Evolutionary conservation across 2,329 filamentous ascomycete species (phyloP), one percentile per base, ranked within the genome.

Genomic region (Endoconidiophora polonica): DNA sequence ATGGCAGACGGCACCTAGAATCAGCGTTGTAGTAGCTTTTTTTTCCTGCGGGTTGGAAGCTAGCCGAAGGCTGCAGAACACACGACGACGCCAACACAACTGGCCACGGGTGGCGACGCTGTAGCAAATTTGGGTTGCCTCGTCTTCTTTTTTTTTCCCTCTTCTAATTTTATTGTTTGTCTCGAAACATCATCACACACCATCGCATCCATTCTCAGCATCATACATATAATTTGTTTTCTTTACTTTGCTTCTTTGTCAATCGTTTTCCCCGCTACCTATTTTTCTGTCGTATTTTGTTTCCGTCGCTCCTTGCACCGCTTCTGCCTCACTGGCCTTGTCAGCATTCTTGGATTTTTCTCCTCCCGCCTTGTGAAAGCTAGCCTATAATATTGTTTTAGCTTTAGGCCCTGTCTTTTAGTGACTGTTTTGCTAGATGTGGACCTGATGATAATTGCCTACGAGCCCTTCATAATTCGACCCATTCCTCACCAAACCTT

Each of bases 61-160:
- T 29, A 5, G 9, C 39, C 37, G 48, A 49, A 49, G 29, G 20
- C 41, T 39, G 16, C 41, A 49, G 48, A 49, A 49, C 24, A 33
- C 18, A 16, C 12, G 44, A 7, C 44, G 12, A 22, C 38, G 18
- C 10, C 36, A 37, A 23, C 29, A 22, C 18, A 46, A 45, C 14
- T 45, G 18, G 12, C 4, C 29, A 33, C 29, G 2, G 12, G 29
- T 33, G 29, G 29, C 9, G 12, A 33, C 29, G 29, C 29, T 33
- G 12, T 33, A 33, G 29, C 29, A 33, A 10, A 33, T 10, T 22
- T 23, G 26, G 14, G 20, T 24, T 38, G 36, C 18, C 33, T 38
- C 9, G 9, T 26, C 37, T 7, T 39, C 9, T 39, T 39, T 38
- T 46, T 23, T 16, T 16, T 33, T 29, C 43, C 43, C 23, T 23